These are phyloP conservation scores for Striga hermonthica DNA, from an alignment of 305 asterid species.

Conservation along the genomic window DNA sequence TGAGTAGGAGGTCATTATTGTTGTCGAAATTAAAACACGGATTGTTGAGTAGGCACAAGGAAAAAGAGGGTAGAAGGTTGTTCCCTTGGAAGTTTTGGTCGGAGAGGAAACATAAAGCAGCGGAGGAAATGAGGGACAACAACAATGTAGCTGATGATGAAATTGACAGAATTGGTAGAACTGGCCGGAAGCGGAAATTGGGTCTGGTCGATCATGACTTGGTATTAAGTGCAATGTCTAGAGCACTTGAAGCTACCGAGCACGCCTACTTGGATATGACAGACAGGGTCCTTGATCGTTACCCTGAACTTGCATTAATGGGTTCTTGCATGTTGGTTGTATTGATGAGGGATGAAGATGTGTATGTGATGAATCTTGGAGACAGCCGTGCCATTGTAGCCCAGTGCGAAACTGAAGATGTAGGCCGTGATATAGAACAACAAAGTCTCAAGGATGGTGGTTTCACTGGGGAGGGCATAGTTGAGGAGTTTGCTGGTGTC, in stretches of 20 bases:
- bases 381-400: conserved; percentile 99
- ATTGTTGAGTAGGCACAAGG: conserved; percentile 73
- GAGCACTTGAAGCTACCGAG: conserved; percentile 88
- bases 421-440: conserved; percentile 36
- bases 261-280: conserved; percentile 86
- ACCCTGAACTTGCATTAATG: conserved; percentile 96
- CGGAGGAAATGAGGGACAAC: conserved; percentile 48
- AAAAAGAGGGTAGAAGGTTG: conserved; percentile 56
- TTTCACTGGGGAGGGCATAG: conserved; percentile 47
- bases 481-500: conserved; percentile 56
- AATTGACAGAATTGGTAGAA: conserved; percentile 42
- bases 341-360: conserved; percentile 95
- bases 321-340: conserved; percentile 94
- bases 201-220: conserved; percentile 76
- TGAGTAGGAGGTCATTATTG: conserved; percentile 72
- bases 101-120: conserved; percentile 60
- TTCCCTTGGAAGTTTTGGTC: conserved; percentile 91
- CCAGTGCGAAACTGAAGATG: conserved; percentile 55
- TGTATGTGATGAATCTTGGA: conserved; percentile 94
- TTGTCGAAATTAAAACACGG: conserved; percentile 82
- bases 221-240: conserved; percentile 88
- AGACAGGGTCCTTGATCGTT: conserved; percentile 85
- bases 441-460: conserved; percentile 41
- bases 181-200: conserved; percentile 59
- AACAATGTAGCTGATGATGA: conserved; percentile 42